A percentile compares a stretch with the other conserved stretches of the same genome.
Conservation (phyloP, 129 eudicot genomes). For the Escallonia herrerae region DNA sequence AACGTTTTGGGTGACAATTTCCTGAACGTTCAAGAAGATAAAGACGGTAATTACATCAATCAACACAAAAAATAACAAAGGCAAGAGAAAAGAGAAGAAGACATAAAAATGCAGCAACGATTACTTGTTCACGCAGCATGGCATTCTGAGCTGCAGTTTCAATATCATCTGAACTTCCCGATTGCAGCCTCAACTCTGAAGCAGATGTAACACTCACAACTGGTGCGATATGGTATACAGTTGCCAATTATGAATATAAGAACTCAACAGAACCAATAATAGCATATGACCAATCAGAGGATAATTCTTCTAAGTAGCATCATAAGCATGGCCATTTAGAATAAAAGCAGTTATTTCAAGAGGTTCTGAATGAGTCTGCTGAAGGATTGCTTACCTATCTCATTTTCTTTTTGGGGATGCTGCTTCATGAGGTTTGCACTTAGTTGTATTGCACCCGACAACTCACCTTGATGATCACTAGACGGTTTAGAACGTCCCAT, state of each 20-base stretch:
- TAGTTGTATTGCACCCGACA: constrained; percentile 3
- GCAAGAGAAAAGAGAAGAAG: neutral
- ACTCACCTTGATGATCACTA: constrained; percentile 14
- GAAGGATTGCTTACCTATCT: constrained; percentile 23
- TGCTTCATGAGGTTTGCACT: constrained; percentile 1
- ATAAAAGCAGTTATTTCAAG: neutral
- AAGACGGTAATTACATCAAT: constrained; percentile 1
- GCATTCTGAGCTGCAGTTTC: constrained; percentile 81
- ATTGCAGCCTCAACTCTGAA: constrained; percentile 20
- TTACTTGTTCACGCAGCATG: constrained; percentile 87
- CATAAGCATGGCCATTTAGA: neutral
- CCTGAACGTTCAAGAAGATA: constrained; percentile 41
- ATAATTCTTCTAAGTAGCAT: neutral
- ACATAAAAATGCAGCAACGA: neutral
- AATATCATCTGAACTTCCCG: constrained; percentile 38
- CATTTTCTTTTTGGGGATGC: constrained; percentile 17
- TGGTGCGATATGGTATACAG: constrained; percentile 4
- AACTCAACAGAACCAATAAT: constrained; percentile 1
- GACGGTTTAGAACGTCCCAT: constrained; percentile 2
- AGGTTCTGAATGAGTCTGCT: neutral
- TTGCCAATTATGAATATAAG: constrained; percentile 4
- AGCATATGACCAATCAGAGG: constrained; percentile 1
- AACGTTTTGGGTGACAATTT: constrained; percentile 60
- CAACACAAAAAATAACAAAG: neutral
- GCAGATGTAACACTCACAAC: constrained; percentile 11